A percentile compares a stretch with the other conserved stretches of the same genome.
Conservation (phyloP, 75 land plant species). For the Cryptomeria japonica region DNA sequence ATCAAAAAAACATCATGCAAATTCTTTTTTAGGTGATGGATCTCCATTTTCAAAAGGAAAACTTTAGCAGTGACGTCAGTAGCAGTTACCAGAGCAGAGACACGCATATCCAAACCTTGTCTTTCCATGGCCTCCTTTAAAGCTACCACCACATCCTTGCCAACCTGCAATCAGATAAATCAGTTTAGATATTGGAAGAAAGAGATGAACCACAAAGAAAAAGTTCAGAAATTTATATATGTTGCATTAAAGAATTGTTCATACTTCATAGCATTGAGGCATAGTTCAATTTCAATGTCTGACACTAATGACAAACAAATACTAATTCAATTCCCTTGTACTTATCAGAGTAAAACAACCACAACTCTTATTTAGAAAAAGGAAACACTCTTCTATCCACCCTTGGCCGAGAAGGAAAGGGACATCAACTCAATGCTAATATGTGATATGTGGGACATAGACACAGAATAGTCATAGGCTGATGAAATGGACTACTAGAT, state of each 20-base stretch:
- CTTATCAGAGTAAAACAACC: background rate
- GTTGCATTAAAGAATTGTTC: background rate
- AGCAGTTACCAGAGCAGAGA: conserved; percentile 75
- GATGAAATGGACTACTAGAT: background rate
- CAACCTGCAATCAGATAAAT: conserved; percentile 50
- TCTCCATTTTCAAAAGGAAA: background rate
- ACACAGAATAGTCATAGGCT: background rate
- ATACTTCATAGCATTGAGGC: background rate
- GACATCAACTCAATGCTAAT: background rate
- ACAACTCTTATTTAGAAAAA: background rate
- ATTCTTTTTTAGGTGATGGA: background rate
- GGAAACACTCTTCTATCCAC: background rate
- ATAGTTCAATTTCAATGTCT: background rate
- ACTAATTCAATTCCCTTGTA: background rate
- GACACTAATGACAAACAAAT: background rate
- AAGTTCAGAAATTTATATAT: background rate
- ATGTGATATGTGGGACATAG: background rate
- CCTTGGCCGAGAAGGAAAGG: background rate
- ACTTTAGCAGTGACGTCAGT: background rate
- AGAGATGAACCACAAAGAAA: background rate
- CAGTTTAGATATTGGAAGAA: background rate
- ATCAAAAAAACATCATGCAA: background rate
- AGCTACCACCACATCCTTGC: conserved; percentile 78
- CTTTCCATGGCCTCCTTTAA: conserved; percentile 71
- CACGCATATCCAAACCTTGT: conserved; percentile 65